Conservation (phyloP, 192 early-diverging fungal genomes). For the Entrophospora sp. region DNA sequence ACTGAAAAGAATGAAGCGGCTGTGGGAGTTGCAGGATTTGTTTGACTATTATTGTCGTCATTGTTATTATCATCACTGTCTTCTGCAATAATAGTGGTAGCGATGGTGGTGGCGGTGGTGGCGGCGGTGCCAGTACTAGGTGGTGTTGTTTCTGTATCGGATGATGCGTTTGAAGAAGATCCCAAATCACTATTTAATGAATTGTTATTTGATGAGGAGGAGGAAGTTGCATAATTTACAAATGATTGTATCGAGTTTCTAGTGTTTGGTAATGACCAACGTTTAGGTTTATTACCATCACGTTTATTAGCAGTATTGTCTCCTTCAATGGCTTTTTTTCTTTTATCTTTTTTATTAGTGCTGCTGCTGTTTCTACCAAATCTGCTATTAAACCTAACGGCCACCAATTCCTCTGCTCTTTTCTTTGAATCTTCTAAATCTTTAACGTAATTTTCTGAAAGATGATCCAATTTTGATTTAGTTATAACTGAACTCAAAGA, state of each 20-base stretch:
- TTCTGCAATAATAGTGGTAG: too few species aligned
- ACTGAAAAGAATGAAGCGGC: too few species aligned
- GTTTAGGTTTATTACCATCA: conserved; percentile 1
- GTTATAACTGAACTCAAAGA: conserved; percentile 57
- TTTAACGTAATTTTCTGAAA: conserved; percentile 48
- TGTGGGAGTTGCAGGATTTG: neutral
- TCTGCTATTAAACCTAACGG: conserved; percentile 41
- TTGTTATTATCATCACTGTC: too few species aligned
- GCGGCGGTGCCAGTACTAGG: conserved; percentile 10
- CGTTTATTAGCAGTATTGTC: too few species aligned
- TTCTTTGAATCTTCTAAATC: conserved; percentile 47
- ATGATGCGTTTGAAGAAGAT: neutral
- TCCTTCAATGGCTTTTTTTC: neutral
- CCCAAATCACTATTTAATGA: too few species aligned
- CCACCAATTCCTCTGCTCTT: conserved; percentile 35
- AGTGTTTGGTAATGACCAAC: conserved; percentile 7
- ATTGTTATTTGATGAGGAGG: neutral
- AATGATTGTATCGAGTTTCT: neutral
- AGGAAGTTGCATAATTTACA: neutral
- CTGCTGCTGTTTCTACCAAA: conserved; percentile 28
- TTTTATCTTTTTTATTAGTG: conserved; percentile 18
- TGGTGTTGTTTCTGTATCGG: conserved; percentile 1
- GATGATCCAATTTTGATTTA: conserved; percentile 57
- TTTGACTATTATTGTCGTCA: too few species aligned
- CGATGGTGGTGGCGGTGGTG: neutral